Percentiles rank a stretch among this genome's conserved stretches.
Conservation (phyloP, 352 stramenopile species). For the Phytophthora tubulina region DNA sequence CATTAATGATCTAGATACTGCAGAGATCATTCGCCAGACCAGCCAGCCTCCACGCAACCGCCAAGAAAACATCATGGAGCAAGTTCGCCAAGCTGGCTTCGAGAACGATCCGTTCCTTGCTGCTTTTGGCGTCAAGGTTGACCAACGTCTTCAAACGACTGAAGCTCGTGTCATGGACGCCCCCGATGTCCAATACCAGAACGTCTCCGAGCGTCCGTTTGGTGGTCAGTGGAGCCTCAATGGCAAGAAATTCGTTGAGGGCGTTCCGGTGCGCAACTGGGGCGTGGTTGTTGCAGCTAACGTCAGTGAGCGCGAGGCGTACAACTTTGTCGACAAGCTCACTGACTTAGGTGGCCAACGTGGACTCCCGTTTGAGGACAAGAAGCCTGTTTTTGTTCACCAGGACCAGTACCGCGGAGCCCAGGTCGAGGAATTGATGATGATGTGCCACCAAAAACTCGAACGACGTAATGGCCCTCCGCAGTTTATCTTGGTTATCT, state of each 20-base stretch:
- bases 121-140: conserved; percentile 68
- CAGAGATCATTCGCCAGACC: conserved; percentile 81
- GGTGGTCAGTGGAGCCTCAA: conserved; percentile 80
- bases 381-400: conserved; percentile 51
- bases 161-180: conserved; percentile 57
- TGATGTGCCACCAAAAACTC: conserved; percentile 49
- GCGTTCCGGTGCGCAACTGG: conserved; percentile 55
- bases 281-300: conserved; percentile 58
- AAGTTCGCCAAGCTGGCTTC: conserved; percentile 69
- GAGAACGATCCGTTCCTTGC: conserved; percentile 71
- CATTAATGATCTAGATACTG: conserved; percentile 83
- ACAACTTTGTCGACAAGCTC: conserved; percentile 49
- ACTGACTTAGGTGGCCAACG: conserved; percentile 40
- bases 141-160: conserved; percentile 53
- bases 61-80: conserved; percentile 62
- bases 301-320: conserved; percentile 36
- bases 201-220: conserved; percentile 65
- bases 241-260: conserved; percentile 69
- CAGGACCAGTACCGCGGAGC: conserved; percentile 38
- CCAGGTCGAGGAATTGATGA: conserved; percentile 72
- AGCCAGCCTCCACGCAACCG: conserved; percentile 57
- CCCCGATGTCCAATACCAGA: conserved; percentile 68
- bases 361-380: conserved; percentile 52
- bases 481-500: conserved; percentile 68
- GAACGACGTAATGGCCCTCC: conserved; percentile 30